Conservation (phyloP, 345 rosid genomes). For the Raphanus sativus region DNA sequence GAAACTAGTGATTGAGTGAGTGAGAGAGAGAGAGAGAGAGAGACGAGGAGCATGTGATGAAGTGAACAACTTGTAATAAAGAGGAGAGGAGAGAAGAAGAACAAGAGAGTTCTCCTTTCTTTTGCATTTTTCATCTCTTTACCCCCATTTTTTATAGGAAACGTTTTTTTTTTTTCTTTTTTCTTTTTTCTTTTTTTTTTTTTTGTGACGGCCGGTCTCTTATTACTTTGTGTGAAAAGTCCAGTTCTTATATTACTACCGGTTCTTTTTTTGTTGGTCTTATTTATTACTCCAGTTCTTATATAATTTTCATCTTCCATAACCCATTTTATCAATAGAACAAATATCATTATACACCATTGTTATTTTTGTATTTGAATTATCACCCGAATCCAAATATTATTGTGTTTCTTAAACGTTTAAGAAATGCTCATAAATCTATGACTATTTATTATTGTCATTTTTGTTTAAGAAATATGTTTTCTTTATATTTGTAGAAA, state of each 20-base stretch:
- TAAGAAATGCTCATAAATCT: too few species aligned
- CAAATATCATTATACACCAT: background rate
- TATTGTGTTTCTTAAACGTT: too few species aligned
- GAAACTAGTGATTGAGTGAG: slow-evolving; percentile 26
- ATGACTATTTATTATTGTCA: too few species aligned
- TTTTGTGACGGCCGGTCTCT: background rate
- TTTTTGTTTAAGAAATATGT: background rate
- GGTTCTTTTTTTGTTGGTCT: background rate
- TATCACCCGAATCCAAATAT: too few species aligned
- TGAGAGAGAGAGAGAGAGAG: slow-evolving; percentile 18
- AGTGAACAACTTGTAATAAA: slow-evolving; percentile 39
- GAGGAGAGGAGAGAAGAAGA: slow-evolving; percentile 33
- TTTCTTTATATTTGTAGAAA: background rate
- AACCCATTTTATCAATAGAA: background rate
- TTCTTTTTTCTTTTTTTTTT: background rate
- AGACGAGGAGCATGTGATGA: slow-evolving; percentile 38
- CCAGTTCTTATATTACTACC: slow-evolving; percentile 6
- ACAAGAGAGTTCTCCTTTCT: slow-evolving; percentile 17
- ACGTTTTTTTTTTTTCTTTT: background rate
- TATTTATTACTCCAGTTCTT: too few species aligned
- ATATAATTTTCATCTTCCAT: background rate
- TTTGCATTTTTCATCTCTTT: slow-evolving; percentile 24
- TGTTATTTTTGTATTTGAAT: too few species aligned
- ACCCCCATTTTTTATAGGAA: background rate
- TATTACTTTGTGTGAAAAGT: slow-evolving; percentile 4